Evolutionary conservation across 331 rosid genomes (phyloP).

Genomic region (Pyrus hybrid): DNA sequence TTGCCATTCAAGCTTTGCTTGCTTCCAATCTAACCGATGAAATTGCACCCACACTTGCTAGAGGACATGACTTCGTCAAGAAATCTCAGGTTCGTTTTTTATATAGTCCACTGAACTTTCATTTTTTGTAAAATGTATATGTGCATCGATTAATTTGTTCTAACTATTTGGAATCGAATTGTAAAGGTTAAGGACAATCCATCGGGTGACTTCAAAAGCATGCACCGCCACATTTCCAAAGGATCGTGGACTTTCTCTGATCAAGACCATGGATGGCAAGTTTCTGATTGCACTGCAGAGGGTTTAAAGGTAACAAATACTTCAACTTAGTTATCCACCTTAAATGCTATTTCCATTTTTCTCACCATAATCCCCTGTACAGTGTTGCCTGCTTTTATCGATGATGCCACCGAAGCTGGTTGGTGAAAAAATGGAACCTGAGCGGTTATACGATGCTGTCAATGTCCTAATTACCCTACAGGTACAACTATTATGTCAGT

Average conservation of each 20-base stretch:
- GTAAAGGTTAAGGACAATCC: constrained; percentile 41
- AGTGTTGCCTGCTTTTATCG: constrained; percentile 30
- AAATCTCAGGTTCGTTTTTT: constrained; percentile 42
- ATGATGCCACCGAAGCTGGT: constrained; percentile 22
- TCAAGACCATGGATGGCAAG: constrained; percentile 59
- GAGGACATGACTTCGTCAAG: constrained; percentile 61
- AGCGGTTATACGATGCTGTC: constrained; percentile 39
- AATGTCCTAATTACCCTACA: constrained; percentile 51
- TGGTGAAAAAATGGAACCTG: constrained; percentile 30
- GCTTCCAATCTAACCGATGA: constrained; percentile 34
- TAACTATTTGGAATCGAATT: background rate
- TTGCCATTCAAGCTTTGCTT: background rate
- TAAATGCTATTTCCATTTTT: background rate
- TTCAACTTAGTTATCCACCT: background rate
- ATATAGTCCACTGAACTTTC: background rate
- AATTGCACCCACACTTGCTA: constrained; percentile 33
- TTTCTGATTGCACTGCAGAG: constrained; percentile 65
- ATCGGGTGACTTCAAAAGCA: constrained; percentile 35
- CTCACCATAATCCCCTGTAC: background rate
- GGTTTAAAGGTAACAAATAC: constrained; percentile 33
- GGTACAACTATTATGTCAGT: background rate
- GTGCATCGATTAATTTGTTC: too few species aligned
- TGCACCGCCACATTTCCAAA: constrained; percentile 51
- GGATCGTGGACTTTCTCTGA: constrained; percentile 59
- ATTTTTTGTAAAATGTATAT: background rate